Base-by-base conservation (phyloP, 2,329 filamentous ascomycete genomes). In the Aureobasidium pullulans region DNA sequence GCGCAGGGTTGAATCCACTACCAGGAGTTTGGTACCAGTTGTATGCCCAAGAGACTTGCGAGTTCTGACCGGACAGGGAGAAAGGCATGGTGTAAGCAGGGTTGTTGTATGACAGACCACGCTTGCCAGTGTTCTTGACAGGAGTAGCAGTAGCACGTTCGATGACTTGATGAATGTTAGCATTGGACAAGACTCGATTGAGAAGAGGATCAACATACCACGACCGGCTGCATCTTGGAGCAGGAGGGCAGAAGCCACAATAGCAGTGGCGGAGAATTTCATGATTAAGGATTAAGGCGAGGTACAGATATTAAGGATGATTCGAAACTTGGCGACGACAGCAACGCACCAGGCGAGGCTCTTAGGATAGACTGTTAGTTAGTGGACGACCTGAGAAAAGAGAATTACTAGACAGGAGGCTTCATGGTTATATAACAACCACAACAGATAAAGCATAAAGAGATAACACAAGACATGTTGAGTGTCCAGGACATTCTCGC, bases 81-180 rank as follows among this genome's bases (percentile, higher is more conserved):
- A 60, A 60, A 43, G 73, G 84, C 62, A 72, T 66, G 57, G 76
- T 73, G 69, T 81, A 79, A 31, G 64, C 65, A 58, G 77, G 77
- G 32, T 82, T 75, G 72, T 89, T 88, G 80, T 85, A 90, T 52
- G 82, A 82, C 49, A 89, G 73, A 72, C 87, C 87, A 69, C 85
- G 84, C 82, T 88, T 87, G 67, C 71, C 70, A 56, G 69, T 70
- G 44, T 66, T 64, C 19, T 67, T 59, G 32, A 67, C 62, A 28
- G 63, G 62, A 7, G 64, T 44, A n/a, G 63, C 61, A 15, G 63
- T 61, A 28, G 64, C 29, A 49, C 57, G 46, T 29, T 43, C 40
- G 5, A 59, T 32, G 23, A 49, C 57, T 59, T 11, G 13, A 31
- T 15, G 13, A 29, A 11, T 6, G 16, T 59, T 19, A 49, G 39